Evolutionary conservation across 768 basidiomycete species (phyloP), one percentile per base, ranked within the genome.

Genomic region (Lactifluus pinguis): DNA sequence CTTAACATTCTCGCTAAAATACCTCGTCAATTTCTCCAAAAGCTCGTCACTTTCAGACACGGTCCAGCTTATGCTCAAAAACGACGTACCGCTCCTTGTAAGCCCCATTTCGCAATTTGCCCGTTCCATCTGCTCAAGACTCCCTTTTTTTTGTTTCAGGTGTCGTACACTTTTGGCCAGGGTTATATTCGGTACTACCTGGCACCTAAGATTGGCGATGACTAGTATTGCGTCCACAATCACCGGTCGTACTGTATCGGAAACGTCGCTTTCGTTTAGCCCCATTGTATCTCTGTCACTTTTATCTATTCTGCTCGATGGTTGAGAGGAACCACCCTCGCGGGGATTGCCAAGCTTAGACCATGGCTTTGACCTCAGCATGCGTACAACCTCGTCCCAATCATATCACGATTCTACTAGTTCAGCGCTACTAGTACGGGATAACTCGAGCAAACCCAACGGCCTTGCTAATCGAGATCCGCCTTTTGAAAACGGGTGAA

Each of bases 1-100:
- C 47, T 79, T 98, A 52, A 98, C 94, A 1, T 98, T 98, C 78
- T 93, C 91, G 36, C 78, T 98, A 68, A 98, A 98, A 74, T 99
- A 98, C 74, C 85, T 98, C 32, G 86, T 90, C 72, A 98, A 97
- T 76, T 98, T 99, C 69, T 84, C 92, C 55, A 98, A 97, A 80
- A 91, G 89, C 64, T 76, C 88, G 1, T 79, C 85, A 34, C 76
- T 99, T 42, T 81, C 84, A 14, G 78, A 76, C 64, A 81, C 77
- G 30, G 93, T 95, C 39, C 82, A 85, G 69, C 80, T 97, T 25
- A 87, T 87, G 81, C 85, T 97, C 86, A 89, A 86, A 73, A 92
- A 89, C 70, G 93, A 95, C 38, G 92, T 95, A 0, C 93, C 93
- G 3, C 76, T 95, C 52, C 79, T 95, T 57, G 91, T 92, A 49